phyloP scores from a whole-genome alignment of 352 stramenopile genomes.

The Thalassiosira exigua region DNA sequence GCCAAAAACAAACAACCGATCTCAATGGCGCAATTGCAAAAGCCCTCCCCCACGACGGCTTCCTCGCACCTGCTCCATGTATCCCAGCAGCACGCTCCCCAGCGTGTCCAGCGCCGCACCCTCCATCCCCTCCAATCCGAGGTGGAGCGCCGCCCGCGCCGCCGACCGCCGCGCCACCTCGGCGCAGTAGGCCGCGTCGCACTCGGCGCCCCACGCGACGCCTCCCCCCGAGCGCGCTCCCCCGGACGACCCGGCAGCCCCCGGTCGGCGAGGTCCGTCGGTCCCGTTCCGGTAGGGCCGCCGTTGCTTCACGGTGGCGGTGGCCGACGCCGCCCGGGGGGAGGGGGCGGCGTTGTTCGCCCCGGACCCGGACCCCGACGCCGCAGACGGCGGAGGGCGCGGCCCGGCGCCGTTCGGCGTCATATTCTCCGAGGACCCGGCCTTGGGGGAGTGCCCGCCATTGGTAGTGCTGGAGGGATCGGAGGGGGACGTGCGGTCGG shows the following conservation, averaged over 20 bases:
- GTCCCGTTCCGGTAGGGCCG: neutral
- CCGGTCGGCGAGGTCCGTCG: neutral
- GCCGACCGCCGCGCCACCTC: conserved; percentile 68
- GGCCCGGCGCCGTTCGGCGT: neutral
- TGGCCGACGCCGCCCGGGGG: too few relatives aligned
- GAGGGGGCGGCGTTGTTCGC: neutral
- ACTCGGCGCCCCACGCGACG: conserved; percentile 32
- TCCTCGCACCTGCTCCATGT: conserved; percentile 66
- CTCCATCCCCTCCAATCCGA: conserved; percentile 77
- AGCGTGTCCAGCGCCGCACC: conserved; percentile 70
- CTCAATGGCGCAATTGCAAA: too few relatives aligned
- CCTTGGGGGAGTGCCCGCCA: neutral
- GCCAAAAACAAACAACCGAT: conserved; percentile 1
- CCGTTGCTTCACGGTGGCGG: neutral
- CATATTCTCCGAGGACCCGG: neutral
- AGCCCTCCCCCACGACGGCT: too few relatives aligned
- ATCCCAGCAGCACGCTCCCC: conserved; percentile 68
- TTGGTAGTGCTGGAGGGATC: neutral
- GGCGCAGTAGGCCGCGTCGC: conserved; percentile 37
- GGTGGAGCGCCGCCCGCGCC: conserved; percentile 75
- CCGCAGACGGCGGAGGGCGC: neutral
- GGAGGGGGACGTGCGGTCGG: neutral
- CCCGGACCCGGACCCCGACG: too few relatives aligned
- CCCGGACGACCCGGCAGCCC: too few relatives aligned
- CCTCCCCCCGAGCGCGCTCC: neutral